Evolutionary conservation across 805 yeast species (phyloP).

Genomic region (Zygosaccharomyces kombuchaensis): DNA sequence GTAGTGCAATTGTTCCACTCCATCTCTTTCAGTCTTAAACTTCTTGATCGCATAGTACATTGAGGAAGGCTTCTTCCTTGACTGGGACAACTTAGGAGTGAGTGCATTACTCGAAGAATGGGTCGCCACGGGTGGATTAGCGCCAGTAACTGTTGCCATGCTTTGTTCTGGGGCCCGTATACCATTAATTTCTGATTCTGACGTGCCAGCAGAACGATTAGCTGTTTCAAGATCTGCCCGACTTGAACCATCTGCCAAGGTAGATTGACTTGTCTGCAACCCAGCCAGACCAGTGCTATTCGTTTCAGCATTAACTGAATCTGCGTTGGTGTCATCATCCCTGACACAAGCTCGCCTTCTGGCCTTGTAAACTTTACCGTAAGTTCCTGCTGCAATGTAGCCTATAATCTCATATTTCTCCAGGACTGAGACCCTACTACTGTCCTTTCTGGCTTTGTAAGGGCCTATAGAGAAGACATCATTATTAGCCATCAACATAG

Average conservation of each 20-base stretch:
- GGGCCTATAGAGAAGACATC: slow-evolving; percentile 54
- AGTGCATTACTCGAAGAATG: background rate
- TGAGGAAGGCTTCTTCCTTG: slow-evolving; percentile 14
- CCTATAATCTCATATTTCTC: slow-evolving; percentile 85
- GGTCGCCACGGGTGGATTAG: background rate
- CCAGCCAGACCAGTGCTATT: background rate
- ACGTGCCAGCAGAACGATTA: background rate
- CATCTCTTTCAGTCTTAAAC: slow-evolving; percentile 90
- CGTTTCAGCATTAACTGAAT: slow-evolving; percentile 4
- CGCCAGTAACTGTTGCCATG: background rate
- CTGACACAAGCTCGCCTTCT: slow-evolving; percentile 35
- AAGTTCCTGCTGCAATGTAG: slow-evolving; percentile 97
- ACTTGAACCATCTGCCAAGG: slow-evolving; percentile 1
- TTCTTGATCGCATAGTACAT: slow-evolving; percentile 81
- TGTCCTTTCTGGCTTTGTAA: slow-evolving; percentile 61
- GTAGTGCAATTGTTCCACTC: slow-evolving; percentile 74
- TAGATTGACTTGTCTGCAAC: background rate
- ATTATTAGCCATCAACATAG: slow-evolving; percentile 51
- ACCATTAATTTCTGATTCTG: slow-evolving; percentile 1
- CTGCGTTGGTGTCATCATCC: slow-evolving; percentile 2
- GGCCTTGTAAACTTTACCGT: slow-evolving; percentile 96
- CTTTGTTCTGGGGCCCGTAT: slow-evolving; percentile 6
- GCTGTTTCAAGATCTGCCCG: background rate
- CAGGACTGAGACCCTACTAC: slow-evolving; percentile 65
- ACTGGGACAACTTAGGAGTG: background rate